phyloP scores from a whole-genome alignment of 2,329 filamentous ascomycete genomes.

The Tolypocladium tropicale region DNA sequence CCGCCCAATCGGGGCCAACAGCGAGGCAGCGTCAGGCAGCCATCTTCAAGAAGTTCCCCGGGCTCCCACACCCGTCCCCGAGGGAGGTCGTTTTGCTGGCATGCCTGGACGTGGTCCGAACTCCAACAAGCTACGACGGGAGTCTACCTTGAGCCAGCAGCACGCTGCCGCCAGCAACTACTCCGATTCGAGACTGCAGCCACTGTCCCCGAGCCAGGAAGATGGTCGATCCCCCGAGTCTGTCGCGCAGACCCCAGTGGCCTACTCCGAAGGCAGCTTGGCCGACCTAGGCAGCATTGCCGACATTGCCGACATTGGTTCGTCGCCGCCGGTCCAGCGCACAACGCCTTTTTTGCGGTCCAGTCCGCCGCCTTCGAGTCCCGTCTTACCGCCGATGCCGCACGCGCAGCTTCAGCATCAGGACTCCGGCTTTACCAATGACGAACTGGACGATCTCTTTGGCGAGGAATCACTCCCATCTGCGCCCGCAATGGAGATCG shows the following conservation, averaged over 20 bases:
- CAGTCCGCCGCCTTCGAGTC: conserved; percentile 69
- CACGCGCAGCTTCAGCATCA: conserved; percentile 43
- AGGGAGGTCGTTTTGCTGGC: conserved; percentile 18
- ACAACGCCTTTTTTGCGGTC: conserved; percentile 43
- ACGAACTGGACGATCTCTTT: conserved; percentile 59
- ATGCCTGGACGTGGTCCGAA: conserved; percentile 19
- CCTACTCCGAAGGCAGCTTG: conserved; percentile 56
- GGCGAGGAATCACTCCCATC: conserved; percentile 46
- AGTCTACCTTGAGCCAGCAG: conserved; percentile 47
- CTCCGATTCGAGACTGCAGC: conserved; percentile 20
- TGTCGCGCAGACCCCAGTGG: conserved; percentile 37
- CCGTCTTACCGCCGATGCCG: conserved; percentile 56
- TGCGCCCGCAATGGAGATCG: conserved; percentile 22
- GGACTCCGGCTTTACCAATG: conserved; percentile 81
- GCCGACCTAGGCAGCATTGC: conserved; percentile 74
- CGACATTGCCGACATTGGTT: conserved; percentile 74
- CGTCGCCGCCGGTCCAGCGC: conserved; percentile 75
- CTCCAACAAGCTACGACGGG: conserved; percentile 39
- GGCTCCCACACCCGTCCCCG: conserved; percentile 67
- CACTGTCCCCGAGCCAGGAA: conserved; percentile 34
- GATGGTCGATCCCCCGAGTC: conserved; percentile 47
- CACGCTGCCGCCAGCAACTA: conserved; percentile 33
- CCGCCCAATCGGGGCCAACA: conserved; percentile 54
- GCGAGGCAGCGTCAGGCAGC: conserved; percentile 29
- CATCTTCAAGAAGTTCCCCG: conserved; percentile 65